Percentiles rank a stretch among this genome's conserved stretches.
These are phyloP conservation scores for Zygnema cylindricum DNA, from an alignment of 139 green algal genomes.

Conservation along the genomic window DNA sequence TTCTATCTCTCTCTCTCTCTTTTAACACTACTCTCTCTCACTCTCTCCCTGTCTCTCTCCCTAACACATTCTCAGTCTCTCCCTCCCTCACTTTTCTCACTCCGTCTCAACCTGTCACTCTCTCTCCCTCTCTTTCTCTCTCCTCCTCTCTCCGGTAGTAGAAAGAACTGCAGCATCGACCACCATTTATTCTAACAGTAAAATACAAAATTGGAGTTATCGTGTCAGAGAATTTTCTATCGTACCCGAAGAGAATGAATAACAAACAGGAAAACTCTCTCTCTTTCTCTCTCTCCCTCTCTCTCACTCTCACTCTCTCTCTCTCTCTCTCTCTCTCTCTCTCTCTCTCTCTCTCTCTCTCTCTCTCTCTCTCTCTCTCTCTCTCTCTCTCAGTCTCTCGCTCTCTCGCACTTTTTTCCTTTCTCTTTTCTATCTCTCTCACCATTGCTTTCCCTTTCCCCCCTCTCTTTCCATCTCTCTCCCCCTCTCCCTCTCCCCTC, in stretches of 20 bases:
- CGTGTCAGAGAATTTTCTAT: constrained; percentile 6
- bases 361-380: constrained; percentile 16
- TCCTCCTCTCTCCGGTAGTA: background rate
- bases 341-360: background rate
- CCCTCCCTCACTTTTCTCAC: background rate
- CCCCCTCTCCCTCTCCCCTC: constrained; percentile 3
- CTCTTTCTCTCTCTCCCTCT: no score
- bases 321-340: no score
- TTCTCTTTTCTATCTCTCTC: background rate
- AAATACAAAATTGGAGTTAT: constrained; percentile 12
- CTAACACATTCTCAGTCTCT: background rate
- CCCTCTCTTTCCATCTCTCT: background rate
- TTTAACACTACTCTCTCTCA: background rate
- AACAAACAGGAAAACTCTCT: no score
- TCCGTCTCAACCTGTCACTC: background rate
- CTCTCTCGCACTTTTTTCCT: background rate
- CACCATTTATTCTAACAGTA: background rate
- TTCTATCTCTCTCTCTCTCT: background rate
- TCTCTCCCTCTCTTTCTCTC: background rate
- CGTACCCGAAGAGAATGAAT: no score
- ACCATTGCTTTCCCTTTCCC: background rate
- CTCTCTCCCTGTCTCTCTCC: background rate
- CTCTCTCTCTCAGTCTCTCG: background rate
- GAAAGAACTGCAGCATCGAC: background rate
- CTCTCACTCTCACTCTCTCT: no score